A percentile compares a stretch with the other conserved stretches of the same genome.
Evolutionary conservation across 2,329 filamentous ascomycete species (phyloP).

Genomic region (Sordariomycetes sp.): DNA sequence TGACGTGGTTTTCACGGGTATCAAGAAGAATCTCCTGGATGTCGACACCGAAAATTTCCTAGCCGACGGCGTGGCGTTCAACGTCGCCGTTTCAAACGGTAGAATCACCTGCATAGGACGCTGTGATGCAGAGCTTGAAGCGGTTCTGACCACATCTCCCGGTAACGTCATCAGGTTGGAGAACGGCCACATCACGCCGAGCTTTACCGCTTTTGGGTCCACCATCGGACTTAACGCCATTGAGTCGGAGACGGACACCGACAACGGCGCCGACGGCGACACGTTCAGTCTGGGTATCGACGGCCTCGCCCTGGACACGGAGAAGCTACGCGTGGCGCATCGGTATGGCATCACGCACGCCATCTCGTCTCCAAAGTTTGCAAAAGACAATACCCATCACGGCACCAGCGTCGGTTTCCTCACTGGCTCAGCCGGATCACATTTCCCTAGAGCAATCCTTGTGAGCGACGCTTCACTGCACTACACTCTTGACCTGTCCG

Average conservation of each 20-base stretch:
- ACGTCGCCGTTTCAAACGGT: slow-evolving; percentile 35
- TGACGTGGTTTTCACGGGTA: slow-evolving; percentile 41
- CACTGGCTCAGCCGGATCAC: slow-evolving; percentile 30
- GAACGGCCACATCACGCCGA: slow-evolving; percentile 44
- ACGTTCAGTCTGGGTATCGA: slow-evolving; percentile 45
- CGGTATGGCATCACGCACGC: slow-evolving; percentile 45
- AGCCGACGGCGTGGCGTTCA: slow-evolving; percentile 17
- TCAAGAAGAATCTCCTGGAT: slow-evolving; percentile 19
- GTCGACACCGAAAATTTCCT: not conserved
- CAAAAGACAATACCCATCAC: slow-evolving; percentile 26
- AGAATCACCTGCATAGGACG: slow-evolving; percentile 41
- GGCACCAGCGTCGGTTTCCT: slow-evolving; percentile 47
- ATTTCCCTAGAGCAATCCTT: slow-evolving; percentile 37
- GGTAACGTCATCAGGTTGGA: slow-evolving; percentile 25
- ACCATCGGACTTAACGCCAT: slow-evolving; percentile 51
- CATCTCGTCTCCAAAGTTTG: slow-evolving; percentile 37
- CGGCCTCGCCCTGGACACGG: slow-evolving; percentile 38
- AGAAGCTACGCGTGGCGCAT: slow-evolving; percentile 38
- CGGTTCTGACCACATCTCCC: slow-evolving; percentile 4
- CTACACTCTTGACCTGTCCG: slow-evolving; percentile 37
- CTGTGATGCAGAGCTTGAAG: slow-evolving; percentile 29
- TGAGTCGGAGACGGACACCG: slow-evolving; percentile 38
- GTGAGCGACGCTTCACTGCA: slow-evolving; percentile 40
- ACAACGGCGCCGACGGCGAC: slow-evolving; percentile 30
- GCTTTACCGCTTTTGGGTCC: slow-evolving; percentile 48